phyloP scores from a whole-genome alignment of 23 red algal genomes.

The Gracilaria caudata region DNA sequence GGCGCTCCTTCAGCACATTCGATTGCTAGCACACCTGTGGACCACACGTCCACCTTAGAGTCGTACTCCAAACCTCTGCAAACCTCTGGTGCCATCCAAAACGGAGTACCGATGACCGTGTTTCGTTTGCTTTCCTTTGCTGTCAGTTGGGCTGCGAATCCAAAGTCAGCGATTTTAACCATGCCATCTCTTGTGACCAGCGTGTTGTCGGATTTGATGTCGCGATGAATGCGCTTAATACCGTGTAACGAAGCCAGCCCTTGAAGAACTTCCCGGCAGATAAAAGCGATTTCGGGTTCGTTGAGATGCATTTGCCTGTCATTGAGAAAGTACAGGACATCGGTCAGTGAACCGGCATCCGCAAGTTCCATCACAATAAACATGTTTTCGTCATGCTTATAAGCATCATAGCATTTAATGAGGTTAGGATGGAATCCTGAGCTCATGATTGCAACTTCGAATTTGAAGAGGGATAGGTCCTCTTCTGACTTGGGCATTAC shows the following conservation, averaged over 20 bases:
- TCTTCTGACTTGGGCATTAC: constrained; percentile 69
- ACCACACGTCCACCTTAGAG: constrained; percentile 97
- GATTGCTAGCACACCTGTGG: constrained; percentile 91
- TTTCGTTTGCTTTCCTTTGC: constrained; percentile 73
- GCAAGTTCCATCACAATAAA: constrained; percentile 93
- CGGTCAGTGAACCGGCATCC: constrained; percentile 87
- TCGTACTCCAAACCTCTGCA: constrained; percentile 89
- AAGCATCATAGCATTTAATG: constrained; percentile 78
- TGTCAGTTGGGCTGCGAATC: constrained; percentile 85
- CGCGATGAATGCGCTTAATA: constrained; percentile 86
- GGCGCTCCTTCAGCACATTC: constrained; percentile 98
- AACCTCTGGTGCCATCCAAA: constrained; percentile 99
- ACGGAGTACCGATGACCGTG: constrained; percentile 89
- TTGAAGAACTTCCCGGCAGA: constrained; percentile 82
- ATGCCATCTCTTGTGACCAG: constrained; percentile 59
- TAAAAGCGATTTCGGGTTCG: constrained; percentile 82
- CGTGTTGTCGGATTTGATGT: constrained; percentile 93
- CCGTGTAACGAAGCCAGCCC: constrained; percentile 79
- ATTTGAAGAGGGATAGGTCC: constrained; percentile 80
- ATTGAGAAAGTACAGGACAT: constrained; percentile 79
- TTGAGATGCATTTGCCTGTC: constrained; percentile 79
- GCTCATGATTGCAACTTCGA: constrained; percentile 92
- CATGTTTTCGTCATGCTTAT: constrained; percentile 69
- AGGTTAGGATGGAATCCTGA: constrained; percentile 88
- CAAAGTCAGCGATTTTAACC: constrained; percentile 97